Conservation (phyloP, 2,329 filamentous ascomycete species). For the Calonectria crousiana region DNA sequence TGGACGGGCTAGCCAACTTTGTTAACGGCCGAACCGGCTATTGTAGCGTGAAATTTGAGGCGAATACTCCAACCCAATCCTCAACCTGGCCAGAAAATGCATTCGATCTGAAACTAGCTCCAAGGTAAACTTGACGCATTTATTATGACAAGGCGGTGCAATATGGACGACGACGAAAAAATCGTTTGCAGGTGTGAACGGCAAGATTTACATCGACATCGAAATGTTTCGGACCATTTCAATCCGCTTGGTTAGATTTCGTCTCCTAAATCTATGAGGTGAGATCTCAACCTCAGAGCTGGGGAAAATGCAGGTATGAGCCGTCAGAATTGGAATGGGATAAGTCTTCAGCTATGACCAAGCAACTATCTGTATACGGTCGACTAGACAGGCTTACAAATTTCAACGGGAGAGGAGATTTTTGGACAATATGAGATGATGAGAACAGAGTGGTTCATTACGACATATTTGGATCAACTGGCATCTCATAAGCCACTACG, state of each 20-base stretch:
- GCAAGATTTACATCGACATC: background rate
- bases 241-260: background rate
- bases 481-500: background rate
- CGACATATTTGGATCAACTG: background rate
- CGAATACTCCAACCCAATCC: constrained; percentile 10
- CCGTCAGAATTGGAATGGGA: background rate
- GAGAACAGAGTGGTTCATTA: background rate
- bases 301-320: background rate
- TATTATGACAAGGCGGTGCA: background rate
- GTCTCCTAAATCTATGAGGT: background rate
- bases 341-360: background rate
- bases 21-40: background rate
- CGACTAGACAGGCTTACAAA: background rate
- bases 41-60: constrained; percentile 7
- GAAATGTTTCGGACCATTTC: background rate
- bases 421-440: background rate
- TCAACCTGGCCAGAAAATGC: constrained; percentile 2
- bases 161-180: too few species aligned
- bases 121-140: background rate
- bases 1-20: background rate
- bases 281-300: too few species aligned
- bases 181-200: background rate
- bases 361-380: background rate
- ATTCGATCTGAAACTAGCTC: background rate
- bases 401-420: background rate